Conservation (phyloP, 2,329 filamentous ascomycete genomes). For the Calonectria pseudoturangicola region DNA sequence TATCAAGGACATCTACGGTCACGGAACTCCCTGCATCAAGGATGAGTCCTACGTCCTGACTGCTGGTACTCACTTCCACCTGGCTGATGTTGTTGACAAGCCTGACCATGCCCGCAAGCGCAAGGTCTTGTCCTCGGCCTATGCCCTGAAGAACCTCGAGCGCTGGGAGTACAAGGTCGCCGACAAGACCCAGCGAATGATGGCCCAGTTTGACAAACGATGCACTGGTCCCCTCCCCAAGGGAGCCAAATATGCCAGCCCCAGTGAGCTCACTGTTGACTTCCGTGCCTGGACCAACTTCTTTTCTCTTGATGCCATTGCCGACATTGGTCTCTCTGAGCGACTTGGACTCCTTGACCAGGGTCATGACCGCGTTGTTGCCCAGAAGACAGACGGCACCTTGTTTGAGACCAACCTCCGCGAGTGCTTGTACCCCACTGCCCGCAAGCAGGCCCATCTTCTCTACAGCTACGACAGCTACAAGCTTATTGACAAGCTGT, state of each 20-base stretch:
- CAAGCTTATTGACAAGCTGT: slow-evolving; percentile 66
- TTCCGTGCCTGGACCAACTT: slow-evolving; percentile 71
- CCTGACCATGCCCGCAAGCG: slow-evolving; percentile 71
- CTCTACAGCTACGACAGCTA: slow-evolving; percentile 73
- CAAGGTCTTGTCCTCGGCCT: slow-evolving; percentile 69
- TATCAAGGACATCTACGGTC: slow-evolving; percentile 62
- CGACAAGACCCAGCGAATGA: slow-evolving; percentile 68
- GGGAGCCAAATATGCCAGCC: slow-evolving; percentile 46
- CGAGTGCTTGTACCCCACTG: slow-evolving; percentile 69
- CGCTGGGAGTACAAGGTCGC: slow-evolving; percentile 73
- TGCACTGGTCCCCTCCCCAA: slow-evolving; percentile 62
- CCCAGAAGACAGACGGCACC: slow-evolving; percentile 65
- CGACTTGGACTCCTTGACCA: slow-evolving; percentile 70
- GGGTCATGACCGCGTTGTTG: slow-evolving; percentile 67
- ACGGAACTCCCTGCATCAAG: slow-evolving; percentile 70
- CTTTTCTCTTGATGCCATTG: slow-evolving; percentile 74
- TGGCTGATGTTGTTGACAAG: slow-evolving; percentile 72
- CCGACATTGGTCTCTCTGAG: slow-evolving; percentile 72
- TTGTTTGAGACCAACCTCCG: slow-evolving; percentile 67
- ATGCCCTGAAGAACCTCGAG: slow-evolving; percentile 72
- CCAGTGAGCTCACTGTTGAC: slow-evolving; percentile 68
- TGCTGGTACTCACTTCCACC: slow-evolving; percentile 68
- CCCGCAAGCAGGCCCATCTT: slow-evolving; percentile 68
- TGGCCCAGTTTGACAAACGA: slow-evolving; percentile 65
- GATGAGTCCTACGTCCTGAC: slow-evolving; percentile 66